Base-by-base conservation (phyloP, 306 rosid species). In the Rosa chinensis region DNA sequence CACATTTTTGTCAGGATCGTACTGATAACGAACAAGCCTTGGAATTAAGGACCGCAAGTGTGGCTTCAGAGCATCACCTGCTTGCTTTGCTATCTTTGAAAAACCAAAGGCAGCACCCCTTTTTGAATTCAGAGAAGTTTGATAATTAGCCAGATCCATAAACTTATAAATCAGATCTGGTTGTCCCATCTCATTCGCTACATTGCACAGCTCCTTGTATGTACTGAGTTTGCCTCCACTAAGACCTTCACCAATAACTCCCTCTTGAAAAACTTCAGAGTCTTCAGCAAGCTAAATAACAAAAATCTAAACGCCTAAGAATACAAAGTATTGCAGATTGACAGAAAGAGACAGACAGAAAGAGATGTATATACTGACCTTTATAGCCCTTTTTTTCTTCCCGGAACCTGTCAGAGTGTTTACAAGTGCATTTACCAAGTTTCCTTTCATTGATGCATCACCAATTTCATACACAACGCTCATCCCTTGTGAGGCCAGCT, bases 61-160 rank as follows among this genome's bases (percentile, higher is more conserved):
- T 78, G 99, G 99, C 83, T 91, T 86, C 79, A 92, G 93, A 75
- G 94, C 97, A 84, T 87, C 95, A 85, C 97, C 99, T 17, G 99
- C 94, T 78, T 91, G 99, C 87, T 90, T 95, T 56, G 99, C 99
- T 74, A 95, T 92, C 88, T 92, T 95, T 52, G 99, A 92, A 88
- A 95, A 95, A 77, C 99, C 99, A 85, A 95, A 95, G 72, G 99
- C 97, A 75, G 98, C 99, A 88, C 97, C 99, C 83, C 97, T 89
- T 85, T 95, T 92, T 2, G 97, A 95, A 83, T 89, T 86, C 48
- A 95, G 76, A 80, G 99, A 89, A 78, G 92, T 87, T 84, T 95
- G 99, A 84, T 95, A 85, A 87, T 95, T 95, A 83, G 99, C 98
- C 84, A 95, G 87, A 89, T 95, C 99, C 97, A 95, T 91, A 88